Evolutionary conservation across 345 rosid genomes (phyloP), one percentile per base, ranked within the genome.

Genomic region (Camelina laxa): DNA sequence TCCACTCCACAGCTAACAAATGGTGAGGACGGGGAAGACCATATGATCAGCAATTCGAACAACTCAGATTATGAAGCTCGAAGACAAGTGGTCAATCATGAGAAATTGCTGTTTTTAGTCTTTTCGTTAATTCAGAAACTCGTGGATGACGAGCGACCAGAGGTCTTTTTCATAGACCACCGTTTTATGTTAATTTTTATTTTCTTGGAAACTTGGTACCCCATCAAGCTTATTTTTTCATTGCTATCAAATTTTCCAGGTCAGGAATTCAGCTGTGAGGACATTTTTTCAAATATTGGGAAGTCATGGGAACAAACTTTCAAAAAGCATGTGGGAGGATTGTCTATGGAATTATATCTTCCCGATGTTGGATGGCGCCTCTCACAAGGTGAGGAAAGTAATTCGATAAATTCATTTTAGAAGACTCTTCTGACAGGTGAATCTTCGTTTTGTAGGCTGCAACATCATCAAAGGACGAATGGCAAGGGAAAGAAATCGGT

Each of bases 381-480:
- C 97, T 77, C 89, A 92, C 86, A 95, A 87, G 99, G 97, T 94
- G 86, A 62, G 61, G 64, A 60, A 81, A 71, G 67, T 56, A 65
- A 30, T 62, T 56, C 35, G 27, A 15, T 60, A 27, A 45, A 48
- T 48, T 63, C 77, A 19, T 50, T 62, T 60, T 15, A 42, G 39
- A 41, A 49, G 63, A 45, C 56, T 20, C 12, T 80, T 70, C 4
- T 48, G 67, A 73, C 79, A 7, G n/a, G 39, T 54, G 44, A 71
- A n/a, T 75, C 53, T 67, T 76, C 69, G 78, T 49, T 49, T 75
- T 77, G 77, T 81, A 94, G 97, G 99, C 91, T 55, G 98, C 97
- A 68, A 95, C 99, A 47, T 95, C 99, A 62, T 95, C 99, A 44
- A 95, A 89, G 84, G 99, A 92, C 75, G 99, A 95, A 85, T 92